A percentile compares a stretch with the other conserved stretches of the same genome.
phyloP scores from a whole-genome alignment of 441 rosid genomes.

The Flueggea neowawraea region DNA sequence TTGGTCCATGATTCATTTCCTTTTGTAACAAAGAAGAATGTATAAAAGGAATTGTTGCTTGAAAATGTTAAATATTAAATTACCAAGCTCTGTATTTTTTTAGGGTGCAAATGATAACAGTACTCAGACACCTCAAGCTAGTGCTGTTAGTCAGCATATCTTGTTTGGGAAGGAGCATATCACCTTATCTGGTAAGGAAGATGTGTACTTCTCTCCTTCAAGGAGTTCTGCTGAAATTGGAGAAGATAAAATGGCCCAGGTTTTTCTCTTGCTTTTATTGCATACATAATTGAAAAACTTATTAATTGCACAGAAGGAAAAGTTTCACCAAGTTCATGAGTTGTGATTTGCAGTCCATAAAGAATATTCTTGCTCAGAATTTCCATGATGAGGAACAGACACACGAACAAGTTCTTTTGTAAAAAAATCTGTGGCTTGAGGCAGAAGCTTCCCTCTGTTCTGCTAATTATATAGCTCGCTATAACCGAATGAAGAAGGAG shows the following conservation, averaged over 20 bases:
- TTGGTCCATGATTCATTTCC: too few species aligned
- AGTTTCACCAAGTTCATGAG: conserved; percentile 9
- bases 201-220: conserved; percentile 16
- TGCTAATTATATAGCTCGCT: conserved; percentile 66
- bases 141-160: conserved; percentile 17
- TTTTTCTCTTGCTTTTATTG: conserved; percentile 17
- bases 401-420: conserved; percentile 55
- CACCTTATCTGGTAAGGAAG: conserved; percentile 16
- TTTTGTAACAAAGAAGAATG: too few species aligned
- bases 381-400: conserved; percentile 51
- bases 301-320: conserved; percentile 4
- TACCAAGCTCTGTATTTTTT: conserved; percentile 9
- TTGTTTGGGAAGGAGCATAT: conserved; percentile 18
- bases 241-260: conserved; percentile 63
- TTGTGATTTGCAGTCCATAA: conserved; percentile 60
- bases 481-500: conserved; percentile 51
- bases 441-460: conserved; percentile 90
- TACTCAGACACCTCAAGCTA: conserved; percentile 11
- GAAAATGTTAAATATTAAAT: conserved; percentile 8
- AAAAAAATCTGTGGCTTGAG: conserved; percentile 95
- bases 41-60: conserved; percentile 10
- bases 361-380: conserved; percentile 58
- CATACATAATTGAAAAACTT: neutral
- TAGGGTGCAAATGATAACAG: conserved; percentile 30
- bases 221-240: conserved; percentile 24